Base-by-base conservation (phyloP, 345 rosid genomes). In the Arabis alpina region DNA sequence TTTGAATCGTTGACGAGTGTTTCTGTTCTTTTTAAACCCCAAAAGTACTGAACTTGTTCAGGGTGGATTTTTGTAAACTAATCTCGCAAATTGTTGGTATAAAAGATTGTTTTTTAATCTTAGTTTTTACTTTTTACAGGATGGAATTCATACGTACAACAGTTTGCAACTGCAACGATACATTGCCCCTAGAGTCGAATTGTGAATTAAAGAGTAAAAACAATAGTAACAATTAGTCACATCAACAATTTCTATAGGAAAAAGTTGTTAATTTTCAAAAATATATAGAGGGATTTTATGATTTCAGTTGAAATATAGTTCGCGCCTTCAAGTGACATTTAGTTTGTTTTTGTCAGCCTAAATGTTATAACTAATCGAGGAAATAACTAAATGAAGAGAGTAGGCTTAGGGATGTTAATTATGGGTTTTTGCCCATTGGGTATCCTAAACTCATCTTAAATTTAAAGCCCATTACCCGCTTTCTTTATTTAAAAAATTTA, bases 161-260 rank as follows among this genome's bases (percentile, higher is more conserved):
- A 64, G 59, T 39, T 37, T 39, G 40, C 8, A 63, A 28, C 50
- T 14, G 61, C 49, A 53, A n/a, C 65, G 2, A 47, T 48, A 28
- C 76, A 45, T 45, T 63, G 57, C 64, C 54, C 50, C 63, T 72
- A 63, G 3, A 32, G 13, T 64, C 27, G 11, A 59, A 25, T 15
- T 60, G 43, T 50, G 52, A 51, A 13, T 28, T 65, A 19, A 40
- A 12, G 14, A 34, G 66, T 51, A 4, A 51, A 73, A 58, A 66
- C 4, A 73, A 73, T 42, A 73, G 72, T 66, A 32, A 23, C 11
- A 41, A 24, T 40, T 57, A 49, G 66, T 73, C 72, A 65, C 67
- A 58, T 65, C 77, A 73, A 37, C 36, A 30, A 30, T 55, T 34
- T 54, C 47, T 23, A 25, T 53, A 14, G 3, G 6, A 56, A 39